Base-by-base conservation (phyloP, 768 basidiomycete genomes). In the Trametes villosa region DNA sequence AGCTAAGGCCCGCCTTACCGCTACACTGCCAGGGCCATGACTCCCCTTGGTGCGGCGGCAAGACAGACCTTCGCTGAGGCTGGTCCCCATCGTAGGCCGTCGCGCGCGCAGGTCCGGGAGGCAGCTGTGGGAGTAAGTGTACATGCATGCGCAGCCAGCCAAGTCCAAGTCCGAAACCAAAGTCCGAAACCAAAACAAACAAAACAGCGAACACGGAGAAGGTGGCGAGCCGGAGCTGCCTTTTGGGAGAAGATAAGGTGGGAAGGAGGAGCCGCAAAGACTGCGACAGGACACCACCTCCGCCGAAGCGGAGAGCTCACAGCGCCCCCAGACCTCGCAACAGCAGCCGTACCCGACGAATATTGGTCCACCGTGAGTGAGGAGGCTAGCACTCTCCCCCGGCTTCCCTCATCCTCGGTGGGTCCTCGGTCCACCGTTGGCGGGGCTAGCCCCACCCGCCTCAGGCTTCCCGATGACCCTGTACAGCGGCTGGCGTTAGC, bases 321-420 rank as follows among this genome's bases (percentile, higher is more conserved):
- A 27, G 17, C 41, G 41, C 15, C 41, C 52, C n/a, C 36, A 29
- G 27, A 44, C 52, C 52, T 53, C 52, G 17, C 52, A 27, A 31
- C 41, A 31, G n/a, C n/a, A 30, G 41, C 52, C 44, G 52, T 42
- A 53, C 33, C 17, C 36, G 36, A 38, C 13, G 15, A 24, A 22
- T 27, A 40, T 42, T 31, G 36, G 13, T 38, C 36, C 36, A 38
- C 36, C 36, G 18, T 18, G 18, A 24, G 36, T 20, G 26, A 27
- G 27, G 49, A 33, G 51, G 38, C 51, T 29, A 41, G 51, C 51
- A 40, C 51, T 36, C 38, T 36, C 51, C 51, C 15, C n/a, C n/a
- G n/a, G n/a, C n/a, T n/a, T 49, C 31, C 48, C 48, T 31, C 12
- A 31, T 31, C 48, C 48, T 49, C 48, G 34, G 30, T 33, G 48